These are phyloP conservation scores for Pythium guiyangense DNA, from an alignment of 352 stramenopile genomes.

Conservation along the genomic window DNA sequence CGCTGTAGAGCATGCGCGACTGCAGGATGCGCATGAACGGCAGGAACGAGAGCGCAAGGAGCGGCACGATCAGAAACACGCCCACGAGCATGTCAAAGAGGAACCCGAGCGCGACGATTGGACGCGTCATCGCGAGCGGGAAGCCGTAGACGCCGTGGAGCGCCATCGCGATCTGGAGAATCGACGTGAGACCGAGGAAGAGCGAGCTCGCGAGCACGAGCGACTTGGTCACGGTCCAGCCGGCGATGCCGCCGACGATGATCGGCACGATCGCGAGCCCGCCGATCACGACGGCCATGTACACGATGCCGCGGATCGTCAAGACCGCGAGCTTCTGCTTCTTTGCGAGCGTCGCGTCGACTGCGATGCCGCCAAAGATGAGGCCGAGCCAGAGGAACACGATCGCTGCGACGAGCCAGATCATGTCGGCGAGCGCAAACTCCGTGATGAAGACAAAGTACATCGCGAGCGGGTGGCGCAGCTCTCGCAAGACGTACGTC, in stretches of 20 bases:
- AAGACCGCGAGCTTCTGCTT: conserved; percentile 60
- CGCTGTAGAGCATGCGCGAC: conserved; percentile 86
- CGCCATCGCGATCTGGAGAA: conserved; percentile 69
- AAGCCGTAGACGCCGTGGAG: conserved; percentile 63
- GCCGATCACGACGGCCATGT: conserved; percentile 67
- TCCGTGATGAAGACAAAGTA: conserved; percentile 81
- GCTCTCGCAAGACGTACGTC: conserved; percentile 75
- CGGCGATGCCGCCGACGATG: conserved; percentile 42
- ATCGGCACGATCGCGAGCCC: conserved; percentile 49
- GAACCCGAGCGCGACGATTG: conserved; percentile 72
- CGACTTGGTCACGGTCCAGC: conserved; percentile 61
- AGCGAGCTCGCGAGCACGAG: conserved; percentile 66
- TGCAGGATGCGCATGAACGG: conserved; percentile 87
- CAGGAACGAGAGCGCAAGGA: conserved; percentile 69
- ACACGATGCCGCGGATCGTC: conserved; percentile 56
- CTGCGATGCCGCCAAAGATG: conserved; percentile 44
- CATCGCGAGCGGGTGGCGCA: conserved; percentile 72
- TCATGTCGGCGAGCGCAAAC: conserved; percentile 44
- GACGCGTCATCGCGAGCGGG: conserved; percentile 59
- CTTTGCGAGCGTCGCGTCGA: conserved; percentile 40
- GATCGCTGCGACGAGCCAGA: conserved; percentile 47
- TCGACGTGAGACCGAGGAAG: conserved; percentile 61
- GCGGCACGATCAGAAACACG: conserved; percentile 68
- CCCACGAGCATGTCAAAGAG: conserved; percentile 85
- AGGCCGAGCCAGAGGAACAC: conserved; percentile 43